Percentiles rank a stretch among this genome's conserved stretches.
phyloP scores from a whole-genome alignment of 768 basidiomycete genomes.

The Lentinula sp. region DNA sequence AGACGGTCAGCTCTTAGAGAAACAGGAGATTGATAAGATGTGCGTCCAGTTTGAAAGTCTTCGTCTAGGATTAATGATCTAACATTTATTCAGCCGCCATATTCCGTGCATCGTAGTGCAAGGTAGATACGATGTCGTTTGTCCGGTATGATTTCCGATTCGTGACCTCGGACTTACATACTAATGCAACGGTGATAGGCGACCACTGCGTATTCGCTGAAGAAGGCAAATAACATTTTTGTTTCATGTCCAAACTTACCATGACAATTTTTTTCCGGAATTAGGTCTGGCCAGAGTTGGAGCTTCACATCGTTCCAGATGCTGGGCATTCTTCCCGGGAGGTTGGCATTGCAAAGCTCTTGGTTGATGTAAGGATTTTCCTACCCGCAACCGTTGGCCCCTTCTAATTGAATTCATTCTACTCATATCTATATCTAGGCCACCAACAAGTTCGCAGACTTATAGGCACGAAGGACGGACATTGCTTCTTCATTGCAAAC shows the following conservation, averaged over 20 bases:
- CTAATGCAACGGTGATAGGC: slow-evolving; percentile 33
- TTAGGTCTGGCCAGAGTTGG: slow-evolving; percentile 72
- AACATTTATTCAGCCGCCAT: slow-evolving; percentile 54
- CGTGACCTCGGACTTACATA: neutral
- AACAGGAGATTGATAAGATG: slow-evolving; percentile 87
- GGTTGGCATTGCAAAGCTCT: slow-evolving; percentile 55
- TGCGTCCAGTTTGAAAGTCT: slow-evolving; percentile 21
- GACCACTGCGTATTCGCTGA: slow-evolving; percentile 75
- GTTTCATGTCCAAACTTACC: neutral
- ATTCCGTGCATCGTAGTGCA: slow-evolving; percentile 81
- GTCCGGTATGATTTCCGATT: slow-evolving; percentile 51
- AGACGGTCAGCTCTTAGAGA: slow-evolving; percentile 81
- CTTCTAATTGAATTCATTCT: neutral
- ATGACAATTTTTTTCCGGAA: neutral
- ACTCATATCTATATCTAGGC: slow-evolving; percentile 21
- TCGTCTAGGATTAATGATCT: neutral
- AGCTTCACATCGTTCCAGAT: slow-evolving; percentile 71
- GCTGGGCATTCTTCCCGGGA: slow-evolving; percentile 87
- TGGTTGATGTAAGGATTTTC: slow-evolving; percentile 53
- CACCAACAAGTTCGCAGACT: slow-evolving; percentile 36
- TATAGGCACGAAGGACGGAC: slow-evolving; percentile 3
- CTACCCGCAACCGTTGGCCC: neutral
- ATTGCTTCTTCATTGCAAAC: too few species aligned
- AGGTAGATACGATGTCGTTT: slow-evolving; percentile 87
- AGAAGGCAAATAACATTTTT: slow-evolving; percentile 39